Base-by-base conservation (phyloP, 2,329 filamentous ascomycete species). In the Colletotrichum liaoningense region DNA sequence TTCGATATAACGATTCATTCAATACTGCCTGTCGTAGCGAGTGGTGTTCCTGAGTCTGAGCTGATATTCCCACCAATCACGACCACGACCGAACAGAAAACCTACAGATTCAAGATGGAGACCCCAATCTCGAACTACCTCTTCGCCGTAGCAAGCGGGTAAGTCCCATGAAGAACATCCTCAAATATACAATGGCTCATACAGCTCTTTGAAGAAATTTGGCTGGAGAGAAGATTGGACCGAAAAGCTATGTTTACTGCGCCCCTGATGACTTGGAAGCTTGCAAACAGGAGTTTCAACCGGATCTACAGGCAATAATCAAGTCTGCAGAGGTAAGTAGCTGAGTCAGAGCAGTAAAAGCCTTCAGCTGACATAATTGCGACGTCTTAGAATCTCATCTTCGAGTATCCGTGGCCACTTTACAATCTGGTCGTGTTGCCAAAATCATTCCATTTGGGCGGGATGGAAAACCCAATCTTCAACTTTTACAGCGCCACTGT, bases 391-490 rank as follows among this genome's bases (percentile, higher is more conserved):
- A 89, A 90, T 78, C 83, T 92, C 52, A 91, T 98, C 59, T 97
- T 95, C 77, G 94, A 94, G 1, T 98, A 98, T 81, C 90, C 91
- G 72, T 98, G 96, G 96, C 95, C 94, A 22, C 92, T 95, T 76
- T 98, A 98, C 86, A 98, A 98, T 77, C 94, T 98, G 11, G 86
- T 98, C 22, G 93, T 98, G 9, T 87, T 98, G 30, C 96, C 96
- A 1, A 55, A 26, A 0, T 69, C 67, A 1, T 69, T 69, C 5
- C 67, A 69, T 22, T 14, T 69, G 3, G 67, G 67, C 24, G 67
- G 67, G 2, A 95, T 95, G 93, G 95, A 97, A 82, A 98, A 98
- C 80, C 95, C 95, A 0, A 91, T 98, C 69, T 98, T 93, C 84
- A 98, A 96, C 0, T 55, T 55, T 26, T 55, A 55, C 52, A 55